Base-by-base conservation (phyloP, 2,329 filamentous ascomycete genomes). In the Fusarium pseudonygamai region DNA sequence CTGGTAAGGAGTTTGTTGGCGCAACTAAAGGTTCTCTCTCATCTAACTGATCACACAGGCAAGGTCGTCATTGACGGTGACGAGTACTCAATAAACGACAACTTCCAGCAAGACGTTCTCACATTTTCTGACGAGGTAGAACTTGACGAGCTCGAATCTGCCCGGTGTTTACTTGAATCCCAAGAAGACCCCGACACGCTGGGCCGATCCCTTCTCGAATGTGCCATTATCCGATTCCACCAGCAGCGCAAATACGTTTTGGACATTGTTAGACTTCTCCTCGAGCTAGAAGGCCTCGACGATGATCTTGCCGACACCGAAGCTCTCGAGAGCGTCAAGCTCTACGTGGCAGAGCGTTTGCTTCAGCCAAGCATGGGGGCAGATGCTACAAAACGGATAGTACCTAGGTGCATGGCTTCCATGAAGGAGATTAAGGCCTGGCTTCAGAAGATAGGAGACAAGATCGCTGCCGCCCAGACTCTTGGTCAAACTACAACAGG, bases 111-210 rank as follows among this genome's bases (percentile, higher is more conserved):
- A 81, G 91, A 92, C 75, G 90, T 91, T 30, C 86, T 97, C 37
- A 90, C 94, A 77, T 87, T 99, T 42, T 93, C 96, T 62, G 95
- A 98, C 81, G 93, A 94, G 75, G 87, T 98, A 70, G 92, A 97
- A 78, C 87, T 99, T 59, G 95, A 99, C 83, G 97, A 99, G 82
- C 81, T 97, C 64, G 90, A 96, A 77, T 93, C 96, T 24, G 93
- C 94, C 15, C 88, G 89, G 74, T 88, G 96, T 56, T 90, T 97
- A 64, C 85, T 97, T 58, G 91, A 92, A 62, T 91, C 93, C 24
- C 89, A 93, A 79, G 88, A 90, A 42, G 92, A 95, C 75, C 87
- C 90, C 22, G 86, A 89, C 49, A 85, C 89, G 22, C 86, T 95
- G 10, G 94, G 94, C 69, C 90, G 93, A 30, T 88, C 93, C 7